Conservation (phyloP, 805 yeast species). For the Candida railenensis region DNA sequence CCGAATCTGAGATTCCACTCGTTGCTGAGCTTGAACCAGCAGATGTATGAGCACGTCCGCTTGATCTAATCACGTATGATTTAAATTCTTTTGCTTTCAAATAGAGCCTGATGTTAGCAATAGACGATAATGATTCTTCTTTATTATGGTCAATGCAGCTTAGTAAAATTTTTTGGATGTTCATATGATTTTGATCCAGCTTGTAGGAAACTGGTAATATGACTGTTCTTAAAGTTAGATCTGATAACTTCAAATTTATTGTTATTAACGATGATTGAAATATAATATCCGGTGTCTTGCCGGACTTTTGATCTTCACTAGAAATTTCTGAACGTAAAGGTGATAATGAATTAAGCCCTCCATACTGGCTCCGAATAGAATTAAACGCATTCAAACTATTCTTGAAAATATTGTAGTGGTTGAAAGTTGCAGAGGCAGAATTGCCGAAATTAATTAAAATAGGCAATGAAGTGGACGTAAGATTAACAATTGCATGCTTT, state of each 20-base stretch:
- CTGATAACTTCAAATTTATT: conserved; percentile 19
- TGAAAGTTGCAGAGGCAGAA: conserved; percentile 21
- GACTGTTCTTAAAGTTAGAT: conserved; percentile 18
- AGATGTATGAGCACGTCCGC: background rate
- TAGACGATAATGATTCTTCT: conserved; percentile 15
- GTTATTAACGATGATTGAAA: conserved; percentile 41
- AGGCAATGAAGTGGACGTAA: conserved; percentile 22
- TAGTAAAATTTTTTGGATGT: conserved; percentile 30
- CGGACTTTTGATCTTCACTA: background rate
- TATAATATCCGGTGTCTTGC: conserved; percentile 13
- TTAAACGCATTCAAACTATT: conserved; percentile 8
- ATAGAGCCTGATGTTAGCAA: conserved; percentile 24
- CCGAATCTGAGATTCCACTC: background rate
- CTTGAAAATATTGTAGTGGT: conserved; percentile 15
- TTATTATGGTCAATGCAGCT: conserved; percentile 8
- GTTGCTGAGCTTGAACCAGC: background rate
- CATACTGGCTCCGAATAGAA: background rate
- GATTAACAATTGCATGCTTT: conserved; percentile 31
- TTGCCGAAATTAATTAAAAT: conserved; percentile 25
- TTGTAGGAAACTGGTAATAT: conserved; percentile 47
- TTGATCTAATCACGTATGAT: conserved; percentile 13
- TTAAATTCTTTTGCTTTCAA: conserved; percentile 26
- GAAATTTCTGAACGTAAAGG: background rate
- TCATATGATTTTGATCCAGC: conserved; percentile 28
- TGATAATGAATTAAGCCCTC: background rate